A percentile compares a stretch with the other conserved stretches of the same genome.
phyloP scores from a whole-genome alignment of 257 asterid species.

The Ilex asprella region DNA sequence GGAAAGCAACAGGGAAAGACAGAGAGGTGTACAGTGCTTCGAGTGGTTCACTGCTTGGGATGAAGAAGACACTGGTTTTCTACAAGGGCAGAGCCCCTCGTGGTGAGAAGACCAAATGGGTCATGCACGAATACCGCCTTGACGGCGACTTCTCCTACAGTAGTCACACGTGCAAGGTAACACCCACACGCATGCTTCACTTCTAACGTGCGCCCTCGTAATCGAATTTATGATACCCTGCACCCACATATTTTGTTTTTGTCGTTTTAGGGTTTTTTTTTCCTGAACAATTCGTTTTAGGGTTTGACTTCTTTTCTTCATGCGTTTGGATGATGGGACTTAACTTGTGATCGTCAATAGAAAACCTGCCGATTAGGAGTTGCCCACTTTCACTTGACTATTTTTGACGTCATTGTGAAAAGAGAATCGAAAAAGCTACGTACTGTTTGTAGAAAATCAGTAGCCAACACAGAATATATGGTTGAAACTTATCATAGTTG shows the following conservation, averaged over 20 bases:
- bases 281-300: too few relatives aligned
- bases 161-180: constrained; percentile 53
- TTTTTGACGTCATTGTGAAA: background rate
- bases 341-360: too few relatives aligned
- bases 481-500: too few relatives aligned
- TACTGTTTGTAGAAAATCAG: too few relatives aligned
- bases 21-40: constrained; percentile 40
- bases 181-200: background rate
- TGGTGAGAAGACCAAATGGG: constrained; percentile 85
- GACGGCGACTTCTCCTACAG: constrained; percentile 59
- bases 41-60: constrained; percentile 39
- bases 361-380: too few relatives aligned
- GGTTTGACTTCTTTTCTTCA: too few relatives aligned
- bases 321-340: too few relatives aligned
- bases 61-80: constrained; percentile 88
- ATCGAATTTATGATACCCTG: background rate
- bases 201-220: too few relatives aligned
- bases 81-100: constrained; percentile 82
- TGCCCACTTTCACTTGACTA: too few relatives aligned
- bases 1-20: constrained; percentile 89
- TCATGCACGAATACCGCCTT: constrained; percentile 89
- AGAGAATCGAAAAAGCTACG: constrained; percentile 1
- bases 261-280: constrained; percentile 22
- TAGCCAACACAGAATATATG: too few relatives aligned
- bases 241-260: background rate